A percentile compares a stretch with the other conserved stretches of the same genome.
phyloP scores from a whole-genome alignment of 495 filamentous ascomycete species.

The Thozetella sp. region DNA sequence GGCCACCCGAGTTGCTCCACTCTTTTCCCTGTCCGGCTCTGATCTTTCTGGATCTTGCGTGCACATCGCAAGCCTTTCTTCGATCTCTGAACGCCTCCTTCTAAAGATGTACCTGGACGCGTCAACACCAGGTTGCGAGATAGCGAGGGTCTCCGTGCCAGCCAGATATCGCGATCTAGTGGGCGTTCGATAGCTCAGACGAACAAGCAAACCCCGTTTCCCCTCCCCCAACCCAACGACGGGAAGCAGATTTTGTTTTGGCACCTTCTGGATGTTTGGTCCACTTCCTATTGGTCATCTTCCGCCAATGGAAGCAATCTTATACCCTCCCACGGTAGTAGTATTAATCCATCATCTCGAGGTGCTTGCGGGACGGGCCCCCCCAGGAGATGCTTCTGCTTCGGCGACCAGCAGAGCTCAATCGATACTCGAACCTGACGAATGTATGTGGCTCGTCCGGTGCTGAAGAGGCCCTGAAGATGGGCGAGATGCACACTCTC shows the following conservation, averaged over 20 bases:
- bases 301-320: constrained; percentile 18
- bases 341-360: constrained; percentile 11
- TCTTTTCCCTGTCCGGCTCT: too few species aligned
- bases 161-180: not conserved
- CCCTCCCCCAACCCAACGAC: constrained; percentile 5
- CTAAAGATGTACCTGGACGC: too few species aligned
- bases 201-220: constrained; percentile 7
- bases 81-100: too few species aligned
- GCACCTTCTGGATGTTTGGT: constrained; percentile 15
- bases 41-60: too few species aligned
- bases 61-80: too few species aligned
- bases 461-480: not conserved
- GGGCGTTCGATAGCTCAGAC: not conserved
- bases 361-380: constrained; percentile 5
- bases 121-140: too few species aligned
- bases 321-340: constrained; percentile 29
- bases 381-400: constrained; percentile 13
- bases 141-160: not conserved
- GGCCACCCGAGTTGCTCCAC: too few species aligned
- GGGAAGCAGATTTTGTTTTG: constrained; percentile 12
- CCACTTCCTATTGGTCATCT: constrained; percentile 20
- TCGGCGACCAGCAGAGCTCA: constrained; percentile 12
- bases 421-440: constrained; percentile 9
- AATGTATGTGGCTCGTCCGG: constrained; percentile 21
- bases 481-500: constrained; percentile 11